These are phyloP conservation scores for Neohortaea acidophila DNA, from an alignment of 495 filamentous ascomycete genomes.

Conservation along the genomic window DNA sequence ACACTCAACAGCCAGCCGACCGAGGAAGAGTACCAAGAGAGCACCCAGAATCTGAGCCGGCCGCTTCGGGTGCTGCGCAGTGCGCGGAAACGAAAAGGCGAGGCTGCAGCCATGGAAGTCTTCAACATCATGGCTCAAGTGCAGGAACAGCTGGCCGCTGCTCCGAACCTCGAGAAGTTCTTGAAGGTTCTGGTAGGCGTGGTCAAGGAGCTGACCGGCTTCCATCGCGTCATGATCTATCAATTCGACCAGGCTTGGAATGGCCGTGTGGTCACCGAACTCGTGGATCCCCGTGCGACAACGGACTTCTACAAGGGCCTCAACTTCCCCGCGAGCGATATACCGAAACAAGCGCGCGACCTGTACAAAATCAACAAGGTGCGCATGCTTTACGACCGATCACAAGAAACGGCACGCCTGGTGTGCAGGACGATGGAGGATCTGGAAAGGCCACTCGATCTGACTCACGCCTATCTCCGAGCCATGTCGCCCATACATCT, in stretches of 20 bases:
- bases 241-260: slow-evolving; percentile 78
- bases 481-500: slow-evolving; percentile 85
- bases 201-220: slow-evolving; percentile 77
- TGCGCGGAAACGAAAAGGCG: slow-evolving; percentile 60
- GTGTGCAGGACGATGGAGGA: slow-evolving; percentile 69
- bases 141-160: slow-evolving; percentile 59
- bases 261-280: slow-evolving; percentile 72
- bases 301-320: slow-evolving; percentile 81
- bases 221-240: slow-evolving; percentile 87
- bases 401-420: slow-evolving; percentile 60
- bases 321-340: slow-evolving; percentile 84
- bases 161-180: slow-evolving; percentile 50
- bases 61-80: slow-evolving; percentile 68
- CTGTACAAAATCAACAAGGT: slow-evolving; percentile 72
- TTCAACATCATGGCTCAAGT: slow-evolving; percentile 86
- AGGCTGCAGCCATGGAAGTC: slow-evolving; percentile 83
- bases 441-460: slow-evolving; percentile 62
- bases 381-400: slow-evolving; percentile 60
- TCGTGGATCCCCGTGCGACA: slow-evolving; percentile 65
- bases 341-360: slow-evolving; percentile 71
- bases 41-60: slow-evolving; percentile 56
- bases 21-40: slow-evolving; percentile 54
- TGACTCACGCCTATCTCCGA: slow-evolving; percentile 72
- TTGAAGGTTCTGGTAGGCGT: slow-evolving; percentile 60
- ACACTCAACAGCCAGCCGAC: slow-evolving; percentile 57